Evolutionary conservation across 495 filamentous ascomycete species (phyloP).

Genomic region (Neurospora sp.): DNA sequence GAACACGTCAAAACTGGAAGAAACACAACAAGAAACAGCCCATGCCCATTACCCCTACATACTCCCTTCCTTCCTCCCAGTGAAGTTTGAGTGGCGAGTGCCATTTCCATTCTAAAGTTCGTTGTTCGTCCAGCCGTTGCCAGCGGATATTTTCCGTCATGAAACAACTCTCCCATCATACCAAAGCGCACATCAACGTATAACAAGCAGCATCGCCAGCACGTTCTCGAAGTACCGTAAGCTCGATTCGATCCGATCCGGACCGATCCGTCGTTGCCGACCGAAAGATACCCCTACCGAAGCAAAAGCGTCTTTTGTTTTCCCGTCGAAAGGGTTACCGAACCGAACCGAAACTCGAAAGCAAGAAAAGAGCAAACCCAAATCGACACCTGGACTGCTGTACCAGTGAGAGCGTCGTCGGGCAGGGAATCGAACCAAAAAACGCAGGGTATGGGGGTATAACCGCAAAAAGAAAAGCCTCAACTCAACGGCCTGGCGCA

Average conservation of each 20-base stretch:
- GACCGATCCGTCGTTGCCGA: neutral
- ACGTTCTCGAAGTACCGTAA: neutral
- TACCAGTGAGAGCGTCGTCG: conserved; percentile 5
- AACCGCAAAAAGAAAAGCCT: conserved; percentile 5
- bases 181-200: neutral
- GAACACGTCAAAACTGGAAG: neutral
- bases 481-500: neutral
- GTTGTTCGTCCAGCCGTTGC: no score
- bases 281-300: neutral
- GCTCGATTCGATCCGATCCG: neutral
- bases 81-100: neutral
- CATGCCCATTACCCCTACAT: neutral
- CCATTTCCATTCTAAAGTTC: neutral
- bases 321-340: neutral
- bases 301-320: neutral
- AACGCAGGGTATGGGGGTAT: conserved; percentile 5
- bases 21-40: neutral
- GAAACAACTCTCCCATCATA: neutral
- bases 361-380: no score
- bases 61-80: neutral
- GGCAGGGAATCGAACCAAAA: neutral
- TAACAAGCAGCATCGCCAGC: neutral
- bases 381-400: conserved; percentile 6
- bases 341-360: neutral
- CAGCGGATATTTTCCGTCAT: no score